Base-by-base conservation (phyloP, 2,329 filamentous ascomycete genomes). In the Sclerotinia sclerotiorum region DNA sequence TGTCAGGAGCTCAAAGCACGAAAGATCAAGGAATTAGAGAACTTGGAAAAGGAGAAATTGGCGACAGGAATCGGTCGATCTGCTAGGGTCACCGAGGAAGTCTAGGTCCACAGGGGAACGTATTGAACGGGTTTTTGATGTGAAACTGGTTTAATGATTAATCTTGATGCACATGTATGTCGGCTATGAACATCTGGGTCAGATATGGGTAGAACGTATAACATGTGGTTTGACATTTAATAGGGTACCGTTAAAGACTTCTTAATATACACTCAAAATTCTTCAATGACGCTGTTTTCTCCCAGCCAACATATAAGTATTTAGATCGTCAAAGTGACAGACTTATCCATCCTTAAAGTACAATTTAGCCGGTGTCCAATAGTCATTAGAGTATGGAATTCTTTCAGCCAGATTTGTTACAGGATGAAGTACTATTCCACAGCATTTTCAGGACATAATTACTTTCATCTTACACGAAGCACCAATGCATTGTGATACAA, bases 1-100 rank as follows among this genome's bases (percentile, higher is more conserved):
- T 86, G 84, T 73, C 80, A 80, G 73, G 82, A 82, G 71, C 73
- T 86, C 72, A 79, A 78, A 72, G 74, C 79, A 72, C 77, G 76
- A 70, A 81, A 74, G 52, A 65, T 54, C 35, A 69, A 72, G n/a
- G 74, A 77, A 57, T 17, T 67, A 32, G 71, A 64, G 52, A 69
- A 79, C 63, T 71, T 72, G 29, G 69, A 70, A 27, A 69, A 57
- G 15, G 57, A 72, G 35, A 69, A 69, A 42, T 51, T 57, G 51
- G 56, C 48, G 32, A 69, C 66, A 27, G 57, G 65, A 24, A 51
- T n/a, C 29, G 39, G 48, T 42, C 32, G 24, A 49, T 19, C 52
- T 35, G 39, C 19, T n/a, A 48, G n/a, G 13, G 35, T 19, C 2
- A 48, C 19, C 6, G 63, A 69, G 27, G 67, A 69, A 63, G 65